Conservation (phyloP, 2,329 filamentous ascomycete genomes). For the Penicillium sp. region DNA sequence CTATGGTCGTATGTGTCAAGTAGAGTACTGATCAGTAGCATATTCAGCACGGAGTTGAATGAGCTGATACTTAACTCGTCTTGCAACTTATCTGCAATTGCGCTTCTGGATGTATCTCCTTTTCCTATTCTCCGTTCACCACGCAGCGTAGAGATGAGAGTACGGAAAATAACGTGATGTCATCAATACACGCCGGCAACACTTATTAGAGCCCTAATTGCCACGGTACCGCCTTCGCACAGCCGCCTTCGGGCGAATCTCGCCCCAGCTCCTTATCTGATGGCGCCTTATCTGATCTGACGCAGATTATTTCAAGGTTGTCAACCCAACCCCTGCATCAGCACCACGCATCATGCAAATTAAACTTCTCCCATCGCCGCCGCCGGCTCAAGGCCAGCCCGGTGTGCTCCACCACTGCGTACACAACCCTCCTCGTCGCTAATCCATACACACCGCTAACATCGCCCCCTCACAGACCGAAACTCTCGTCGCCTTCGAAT, state of each 20-base stretch:
- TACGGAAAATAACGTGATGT: neutral
- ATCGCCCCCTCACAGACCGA: conserved; percentile 28
- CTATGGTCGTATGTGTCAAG: too few relatives aligned
- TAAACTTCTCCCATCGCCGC: conserved; percentile 18
- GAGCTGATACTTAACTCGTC: neutral
- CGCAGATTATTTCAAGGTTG: conserved; percentile 3
- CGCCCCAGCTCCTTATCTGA: conserved; percentile 18
- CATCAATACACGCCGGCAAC: neutral
- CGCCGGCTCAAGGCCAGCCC: conserved; percentile 19
- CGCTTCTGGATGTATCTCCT: neutral
- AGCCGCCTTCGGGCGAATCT: neutral
- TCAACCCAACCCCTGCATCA: neutral
- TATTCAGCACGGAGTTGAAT: too few relatives aligned
- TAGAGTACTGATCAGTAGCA: too few relatives aligned
- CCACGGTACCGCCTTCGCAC: neutral
- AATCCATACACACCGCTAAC: neutral
- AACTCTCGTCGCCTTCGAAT: conserved; percentile 40
- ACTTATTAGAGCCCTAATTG: conserved; percentile 5
- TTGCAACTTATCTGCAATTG: neutral
- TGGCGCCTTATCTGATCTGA: conserved; percentile 24
- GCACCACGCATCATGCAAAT: conserved; percentile 17
- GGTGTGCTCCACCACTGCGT: conserved; percentile 25
- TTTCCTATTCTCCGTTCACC: neutral
- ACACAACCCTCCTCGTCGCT: neutral
- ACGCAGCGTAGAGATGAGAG: neutral